Percentiles rank a stretch among this genome's conserved stretches.
Conservation (phyloP, 805 yeast species). For the Komagataella phaffii region DNA sequence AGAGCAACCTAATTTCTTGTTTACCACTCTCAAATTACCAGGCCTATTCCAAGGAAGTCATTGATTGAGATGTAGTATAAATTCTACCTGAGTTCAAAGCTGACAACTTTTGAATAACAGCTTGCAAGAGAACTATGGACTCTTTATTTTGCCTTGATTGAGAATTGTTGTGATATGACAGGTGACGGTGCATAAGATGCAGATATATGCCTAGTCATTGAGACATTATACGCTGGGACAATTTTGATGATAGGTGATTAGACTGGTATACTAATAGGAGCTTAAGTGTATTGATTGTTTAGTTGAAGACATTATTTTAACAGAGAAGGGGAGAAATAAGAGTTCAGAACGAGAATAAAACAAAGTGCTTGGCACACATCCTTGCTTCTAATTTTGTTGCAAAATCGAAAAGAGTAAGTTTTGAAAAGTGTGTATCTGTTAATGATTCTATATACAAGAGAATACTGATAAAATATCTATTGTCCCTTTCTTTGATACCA, state of each 20-base stretch:
- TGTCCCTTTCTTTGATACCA: slow-evolving; percentile 70
- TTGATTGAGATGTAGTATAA: too few species aligned
- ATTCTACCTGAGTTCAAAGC: too few species aligned
- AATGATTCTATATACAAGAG: background rate
- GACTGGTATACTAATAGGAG: background rate
- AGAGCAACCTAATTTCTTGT: too few species aligned
- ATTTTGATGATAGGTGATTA: too few species aligned
- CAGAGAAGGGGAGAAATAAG: background rate
- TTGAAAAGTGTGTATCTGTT: background rate
- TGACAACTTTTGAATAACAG: too few species aligned
- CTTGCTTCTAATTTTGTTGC: background rate
- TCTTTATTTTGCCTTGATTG: too few species aligned
- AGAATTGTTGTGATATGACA: too few species aligned
- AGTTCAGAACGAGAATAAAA: background rate
- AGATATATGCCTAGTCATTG: too few species aligned
- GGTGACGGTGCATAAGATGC: background rate
- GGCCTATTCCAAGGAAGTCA: too few species aligned
- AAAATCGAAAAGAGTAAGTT: background rate
- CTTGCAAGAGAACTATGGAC: too few species aligned
- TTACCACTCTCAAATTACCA: too few species aligned
- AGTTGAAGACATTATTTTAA: background rate
- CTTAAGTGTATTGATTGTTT: too few species aligned
- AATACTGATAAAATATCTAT: slow-evolving; percentile 4
- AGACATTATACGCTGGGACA: background rate
- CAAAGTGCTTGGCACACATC: background rate